Evolutionary conservation across 2,329 filamentous ascomycete genomes (phyloP).

Genomic region (Xylaria sp.): DNA sequence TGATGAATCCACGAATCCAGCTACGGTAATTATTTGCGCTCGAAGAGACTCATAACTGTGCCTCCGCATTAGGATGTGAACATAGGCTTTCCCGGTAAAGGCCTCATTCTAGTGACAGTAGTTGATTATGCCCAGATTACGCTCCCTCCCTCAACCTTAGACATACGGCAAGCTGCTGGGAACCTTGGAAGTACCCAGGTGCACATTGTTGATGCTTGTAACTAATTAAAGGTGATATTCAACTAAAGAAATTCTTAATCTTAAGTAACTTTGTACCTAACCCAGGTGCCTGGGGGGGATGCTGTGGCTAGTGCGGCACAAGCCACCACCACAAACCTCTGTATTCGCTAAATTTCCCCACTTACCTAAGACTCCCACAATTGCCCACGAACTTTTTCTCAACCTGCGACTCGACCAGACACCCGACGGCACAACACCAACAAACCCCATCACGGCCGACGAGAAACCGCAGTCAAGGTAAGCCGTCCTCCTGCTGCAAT

Average conservation of each 20-base stretch:
- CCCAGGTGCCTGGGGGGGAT: background rate
- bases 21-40: background rate
- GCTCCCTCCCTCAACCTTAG: background rate
- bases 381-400: conserved; percentile 41
- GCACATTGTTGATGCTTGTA: no score
- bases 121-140: background rate
- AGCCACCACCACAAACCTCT: conserved; percentile 39
- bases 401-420: conserved; percentile 43
- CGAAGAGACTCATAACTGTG: background rate
- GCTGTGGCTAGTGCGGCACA: conserved; percentile 37
- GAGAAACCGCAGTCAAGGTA: conserved; percentile 49
- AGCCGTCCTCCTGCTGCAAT: conserved; percentile 17
- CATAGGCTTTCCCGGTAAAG: background rate
- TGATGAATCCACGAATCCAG: conserved; percentile 13
- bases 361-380: conserved; percentile 41
- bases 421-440: conserved; percentile 43
- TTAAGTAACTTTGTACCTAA: background rate
- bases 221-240: no score
- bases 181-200: no score
- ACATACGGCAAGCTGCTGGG: no score
- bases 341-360: conserved; percentile 43
- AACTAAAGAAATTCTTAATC: no score
- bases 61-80: background rate
- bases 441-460: conserved; percentile 44
- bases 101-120: background rate